Base-by-base conservation (phyloP, 2,329 filamentous ascomycete genomes). In the Verticillium albo-atrum region DNA sequence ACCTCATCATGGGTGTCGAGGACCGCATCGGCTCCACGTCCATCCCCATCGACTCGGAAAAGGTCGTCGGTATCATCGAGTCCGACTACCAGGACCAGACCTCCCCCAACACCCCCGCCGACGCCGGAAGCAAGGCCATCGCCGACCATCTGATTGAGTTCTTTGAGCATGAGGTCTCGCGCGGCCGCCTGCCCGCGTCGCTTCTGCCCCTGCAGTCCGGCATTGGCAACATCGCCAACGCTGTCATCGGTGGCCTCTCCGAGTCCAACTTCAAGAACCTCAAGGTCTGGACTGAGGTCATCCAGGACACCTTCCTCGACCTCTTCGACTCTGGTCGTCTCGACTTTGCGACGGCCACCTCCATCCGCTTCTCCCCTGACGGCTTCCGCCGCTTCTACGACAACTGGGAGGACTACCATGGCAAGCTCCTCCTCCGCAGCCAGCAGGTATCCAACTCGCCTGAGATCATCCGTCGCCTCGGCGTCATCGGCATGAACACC, bases 401-500 rank as follows among this genome's bases (percentile, higher is more conserved):
- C 66, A 87, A 88, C 77, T 96, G 89, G 89, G 89, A 94, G 66
- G 72, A 78, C 37, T 96, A 96, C 75, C 81, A 89, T 55, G 82
- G 89, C 71, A 94, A 93, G 79, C 85, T 96, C 3, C 88, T 96
- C 59, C 87, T 96, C 54, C 90, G 92, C 63, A 88, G 88, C n/a
- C 92, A 96, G 78, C 86, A 90, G 71, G 90, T 96, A 10, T 93
- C 89, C 69, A 96, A 96, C 82, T 89, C 88, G 3, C 92, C 92
- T 61, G 92, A 96, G 76, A 92, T 96, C 76, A 96, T 96, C 78
- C 86, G 91, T 58, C 85, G 92, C 27, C 81, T 96, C 1, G 92
- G 92, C 62, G 88, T 92, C 65, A 96, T 97, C 67, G 92, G 91
- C 72, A 96, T 96, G 92, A 96, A 96, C 82, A 96, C 92, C 0